A percentile compares a stretch with the other conserved stretches of the same genome.
phyloP scores from a whole-genome alignment of 768 basidiomycete species.

The Termitomyces sp. region DNA sequence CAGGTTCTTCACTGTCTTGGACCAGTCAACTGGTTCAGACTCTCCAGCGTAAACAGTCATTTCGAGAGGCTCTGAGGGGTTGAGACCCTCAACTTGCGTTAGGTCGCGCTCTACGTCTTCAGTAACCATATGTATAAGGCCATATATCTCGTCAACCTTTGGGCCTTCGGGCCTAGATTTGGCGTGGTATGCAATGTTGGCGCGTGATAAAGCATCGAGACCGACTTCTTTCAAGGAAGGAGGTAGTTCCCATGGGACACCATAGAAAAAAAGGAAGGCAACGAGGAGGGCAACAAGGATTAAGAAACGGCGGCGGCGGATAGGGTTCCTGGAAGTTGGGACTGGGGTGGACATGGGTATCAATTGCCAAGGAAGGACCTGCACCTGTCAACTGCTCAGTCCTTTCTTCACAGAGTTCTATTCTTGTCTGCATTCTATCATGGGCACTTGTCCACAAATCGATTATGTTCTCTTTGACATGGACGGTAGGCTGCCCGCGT shows the following conservation, averaged over 20 bases:
- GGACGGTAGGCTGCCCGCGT: conserved; percentile 45
- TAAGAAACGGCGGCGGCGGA: conserved; percentile 47
- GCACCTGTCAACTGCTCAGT: neutral
- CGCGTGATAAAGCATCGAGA: conserved; percentile 32
- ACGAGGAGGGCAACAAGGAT: conserved; percentile 34
- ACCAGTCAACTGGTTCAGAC: conserved; percentile 40
- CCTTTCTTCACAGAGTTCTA: neutral
- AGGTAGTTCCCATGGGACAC: conserved; percentile 40
- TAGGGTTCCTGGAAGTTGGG: conserved; percentile 14
- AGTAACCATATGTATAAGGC: conserved; percentile 64
- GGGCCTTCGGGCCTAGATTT: conserved; percentile 21
- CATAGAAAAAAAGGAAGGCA: conserved; percentile 36
- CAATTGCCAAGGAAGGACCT: neutral
- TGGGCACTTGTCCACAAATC: conserved; percentile 23
- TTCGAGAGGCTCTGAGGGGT: conserved; percentile 45
- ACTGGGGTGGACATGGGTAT: conserved; percentile 16
- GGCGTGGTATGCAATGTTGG: conserved; percentile 35
- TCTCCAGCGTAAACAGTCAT: conserved; percentile 55
- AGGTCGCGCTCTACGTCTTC: conserved; percentile 39
- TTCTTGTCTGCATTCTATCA: neutral
- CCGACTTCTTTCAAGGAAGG: conserved; percentile 30
- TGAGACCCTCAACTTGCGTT: conserved; percentile 35
- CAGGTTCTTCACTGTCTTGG: conserved; percentile 36
- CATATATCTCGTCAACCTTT: conserved; percentile 61
- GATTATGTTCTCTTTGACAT: conserved; percentile 74